Conservation (phyloP, 305 asterid species). For the Solanum hybrid region DNA sequence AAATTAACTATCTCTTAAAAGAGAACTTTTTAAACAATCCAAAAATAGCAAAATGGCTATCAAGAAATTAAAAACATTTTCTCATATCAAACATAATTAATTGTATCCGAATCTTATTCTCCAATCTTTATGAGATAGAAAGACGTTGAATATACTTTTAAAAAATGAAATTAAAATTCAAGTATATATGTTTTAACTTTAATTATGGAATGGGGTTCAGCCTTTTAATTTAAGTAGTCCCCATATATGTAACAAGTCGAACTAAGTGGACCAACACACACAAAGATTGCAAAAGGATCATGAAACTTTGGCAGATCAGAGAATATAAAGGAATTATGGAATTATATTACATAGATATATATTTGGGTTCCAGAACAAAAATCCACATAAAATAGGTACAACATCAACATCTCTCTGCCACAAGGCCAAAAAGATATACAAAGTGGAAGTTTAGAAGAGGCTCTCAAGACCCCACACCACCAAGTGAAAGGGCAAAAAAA, state of each 20-base stretch:
- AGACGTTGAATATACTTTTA: not conserved
- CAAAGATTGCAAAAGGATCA: not conserved
- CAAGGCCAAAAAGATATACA: conserved; percentile 2
- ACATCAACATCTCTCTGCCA: conserved; percentile 3
- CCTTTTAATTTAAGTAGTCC: conserved; percentile 1
- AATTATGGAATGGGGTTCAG: not conserved
- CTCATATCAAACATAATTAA: not conserved
- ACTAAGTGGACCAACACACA: not conserved
- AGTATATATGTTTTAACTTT: not conserved
- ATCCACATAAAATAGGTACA: conserved; percentile 17
- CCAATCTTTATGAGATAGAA: not conserved
- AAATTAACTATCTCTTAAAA: not conserved
- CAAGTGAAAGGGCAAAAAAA: not conserved
- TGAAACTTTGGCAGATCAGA: conserved; percentile 2
- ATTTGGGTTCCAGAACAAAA: conserved; percentile 25
- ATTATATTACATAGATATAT: not conserved
- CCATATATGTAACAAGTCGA: not conserved
- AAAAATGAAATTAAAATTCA: not conserved
- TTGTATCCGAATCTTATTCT: not conserved
- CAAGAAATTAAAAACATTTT: not conserved
- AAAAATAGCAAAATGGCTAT: not conserved
- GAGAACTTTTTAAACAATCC: not conserved
- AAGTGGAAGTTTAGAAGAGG: conserved; percentile 32
- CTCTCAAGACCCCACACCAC: conserved; percentile 1
- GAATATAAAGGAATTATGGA: not conserved